Percentiles rank a stretch among this genome's conserved stretches.
Conservation (phyloP, 192 early-diverging fungal genomes). For the Powellomyces hirtus region DNA sequence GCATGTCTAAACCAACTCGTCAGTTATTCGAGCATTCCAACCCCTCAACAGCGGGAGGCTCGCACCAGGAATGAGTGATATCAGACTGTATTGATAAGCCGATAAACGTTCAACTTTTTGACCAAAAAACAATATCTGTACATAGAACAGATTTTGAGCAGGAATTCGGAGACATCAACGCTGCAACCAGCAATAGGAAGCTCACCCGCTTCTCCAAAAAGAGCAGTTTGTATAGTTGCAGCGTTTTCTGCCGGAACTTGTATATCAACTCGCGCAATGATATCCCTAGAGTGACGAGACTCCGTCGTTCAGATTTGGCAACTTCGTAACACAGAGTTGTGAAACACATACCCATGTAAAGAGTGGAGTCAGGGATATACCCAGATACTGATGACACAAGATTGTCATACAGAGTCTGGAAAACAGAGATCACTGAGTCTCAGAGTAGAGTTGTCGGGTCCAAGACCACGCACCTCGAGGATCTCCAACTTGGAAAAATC, state of each 20-base stretch:
- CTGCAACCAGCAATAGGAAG: not conserved
- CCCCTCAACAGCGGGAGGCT: not conserved
- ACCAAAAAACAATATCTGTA: conserved; percentile 78
- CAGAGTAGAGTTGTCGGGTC: not conserved
- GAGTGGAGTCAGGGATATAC: conserved; percentile 58
- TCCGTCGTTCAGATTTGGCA: not conserved
- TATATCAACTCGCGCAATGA: conserved; percentile 68
- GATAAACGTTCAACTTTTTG: conserved; percentile 74
- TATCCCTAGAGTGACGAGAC: conserved; percentile 47
- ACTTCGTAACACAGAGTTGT: not conserved
- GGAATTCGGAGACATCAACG: not conserved
- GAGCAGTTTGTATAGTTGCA: conserved; percentile 73
- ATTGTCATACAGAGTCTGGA: conserved; percentile 64
- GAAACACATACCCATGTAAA: conserved; percentile 61
- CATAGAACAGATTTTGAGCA: too few relatives aligned
- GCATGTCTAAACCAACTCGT: conserved; percentile 29
- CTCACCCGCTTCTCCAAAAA: conserved; percentile 69
- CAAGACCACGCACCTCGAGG: conserved; percentile 40
- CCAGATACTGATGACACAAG: conserved; percentile 50
- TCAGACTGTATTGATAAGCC: conserved; percentile 74
- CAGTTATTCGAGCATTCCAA: not conserved
- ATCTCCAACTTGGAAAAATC: conserved; percentile 81
- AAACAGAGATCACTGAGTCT: not conserved
- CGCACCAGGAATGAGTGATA: conserved; percentile 69
- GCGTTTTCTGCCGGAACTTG: conserved; percentile 73